A percentile compares a stretch with the other conserved stretches of the same genome.
These are phyloP conservation scores for Penicillium diatomitis DNA, from an alignment of 495 filamentous ascomycete species.

Conservation along the genomic window DNA sequence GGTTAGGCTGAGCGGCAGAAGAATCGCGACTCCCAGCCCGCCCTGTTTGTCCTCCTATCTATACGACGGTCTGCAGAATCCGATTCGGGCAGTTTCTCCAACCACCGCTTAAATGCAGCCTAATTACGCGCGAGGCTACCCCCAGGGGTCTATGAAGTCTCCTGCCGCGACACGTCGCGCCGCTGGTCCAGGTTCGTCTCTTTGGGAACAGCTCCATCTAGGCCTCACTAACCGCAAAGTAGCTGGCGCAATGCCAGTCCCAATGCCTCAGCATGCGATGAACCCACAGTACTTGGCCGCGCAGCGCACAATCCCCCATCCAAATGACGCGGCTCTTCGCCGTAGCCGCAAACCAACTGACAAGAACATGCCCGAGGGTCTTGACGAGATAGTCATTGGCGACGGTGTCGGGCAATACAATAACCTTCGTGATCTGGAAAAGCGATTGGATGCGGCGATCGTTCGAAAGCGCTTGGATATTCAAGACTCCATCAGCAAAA, in stretches of 20 bases:
- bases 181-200: conserved; percentile 29
- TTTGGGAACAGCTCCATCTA: conserved; percentile 7
- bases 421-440: conserved; percentile 75
- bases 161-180: conserved; percentile 40
- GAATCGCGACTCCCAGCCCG: conserved; percentile 25
- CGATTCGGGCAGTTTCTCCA: background rate
- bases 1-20: conserved; percentile 34
- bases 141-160: conserved; percentile 33
- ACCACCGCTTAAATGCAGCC: conserved; percentile 40
- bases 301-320: conserved; percentile 32
- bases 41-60: no score
- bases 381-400: conserved; percentile 71
- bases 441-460: conserved; percentile 86
- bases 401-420: conserved; percentile 77
- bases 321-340: conserved; percentile 52
- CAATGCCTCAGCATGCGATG: conserved; percentile 33
- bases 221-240: conserved; percentile 10
- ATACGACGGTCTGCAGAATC: no score
- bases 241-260: conserved; percentile 29
- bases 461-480: conserved; percentile 89
- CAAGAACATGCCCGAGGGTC: conserved; percentile 82
- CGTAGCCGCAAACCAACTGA: conserved; percentile 84
- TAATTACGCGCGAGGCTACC: conserved; percentile 36
- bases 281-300: conserved; percentile 33
- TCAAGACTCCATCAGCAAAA: conserved; percentile 70